Evolutionary conservation across 768 basidiomycete genomes (phyloP).

Genomic region (Lentinula sp.): DNA sequence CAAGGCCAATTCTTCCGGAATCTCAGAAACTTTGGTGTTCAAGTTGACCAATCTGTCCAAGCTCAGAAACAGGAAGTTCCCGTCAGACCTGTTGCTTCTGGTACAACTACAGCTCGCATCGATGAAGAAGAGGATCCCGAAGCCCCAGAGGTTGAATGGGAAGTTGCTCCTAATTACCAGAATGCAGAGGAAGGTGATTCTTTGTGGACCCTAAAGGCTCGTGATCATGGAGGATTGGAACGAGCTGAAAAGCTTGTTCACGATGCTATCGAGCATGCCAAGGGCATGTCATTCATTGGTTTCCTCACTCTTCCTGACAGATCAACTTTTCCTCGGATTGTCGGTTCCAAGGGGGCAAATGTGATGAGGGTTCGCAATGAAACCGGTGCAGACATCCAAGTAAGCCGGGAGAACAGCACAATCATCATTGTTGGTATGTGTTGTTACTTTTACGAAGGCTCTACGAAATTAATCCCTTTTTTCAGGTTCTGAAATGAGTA

Average conservation of each 20-base stretch:
- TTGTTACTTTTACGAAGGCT: neutral
- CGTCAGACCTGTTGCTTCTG: slow-evolving; percentile 39
- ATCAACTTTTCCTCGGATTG: slow-evolving; percentile 86
- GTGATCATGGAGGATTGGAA: slow-evolving; percentile 71
- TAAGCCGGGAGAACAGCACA: slow-evolving; percentile 81
- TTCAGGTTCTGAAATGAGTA: slow-evolving; percentile 62
- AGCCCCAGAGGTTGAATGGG: slow-evolving; percentile 56
- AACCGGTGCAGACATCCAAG: slow-evolving; percentile 82
- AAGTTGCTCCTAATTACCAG: slow-evolving; percentile 72
- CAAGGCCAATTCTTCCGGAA: slow-evolving; percentile 85
- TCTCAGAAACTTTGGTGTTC: slow-evolving; percentile 76
- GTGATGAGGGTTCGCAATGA: slow-evolving; percentile 83
- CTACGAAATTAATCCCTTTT: slow-evolving; percentile 4
- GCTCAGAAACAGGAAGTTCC: slow-evolving; percentile 61
- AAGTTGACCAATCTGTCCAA: slow-evolving; percentile 68
- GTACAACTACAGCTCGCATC: slow-evolving; percentile 66
- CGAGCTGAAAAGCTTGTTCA: slow-evolving; percentile 62
- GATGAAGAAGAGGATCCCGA: slow-evolving; percentile 63
- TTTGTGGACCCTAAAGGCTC: slow-evolving; percentile 80
- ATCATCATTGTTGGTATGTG: slow-evolving; percentile 82
- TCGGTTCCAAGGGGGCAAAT: slow-evolving; percentile 87
- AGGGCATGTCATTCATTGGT: slow-evolving; percentile 71
- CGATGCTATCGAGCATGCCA: slow-evolving; percentile 68
- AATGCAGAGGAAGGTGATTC: slow-evolving; percentile 79
- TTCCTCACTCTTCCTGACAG: slow-evolving; percentile 82